These are phyloP conservation scores for Boletus subcaerulescens DNA, from an alignment of 768 basidiomycete genomes.

Conservation along the genomic window DNA sequence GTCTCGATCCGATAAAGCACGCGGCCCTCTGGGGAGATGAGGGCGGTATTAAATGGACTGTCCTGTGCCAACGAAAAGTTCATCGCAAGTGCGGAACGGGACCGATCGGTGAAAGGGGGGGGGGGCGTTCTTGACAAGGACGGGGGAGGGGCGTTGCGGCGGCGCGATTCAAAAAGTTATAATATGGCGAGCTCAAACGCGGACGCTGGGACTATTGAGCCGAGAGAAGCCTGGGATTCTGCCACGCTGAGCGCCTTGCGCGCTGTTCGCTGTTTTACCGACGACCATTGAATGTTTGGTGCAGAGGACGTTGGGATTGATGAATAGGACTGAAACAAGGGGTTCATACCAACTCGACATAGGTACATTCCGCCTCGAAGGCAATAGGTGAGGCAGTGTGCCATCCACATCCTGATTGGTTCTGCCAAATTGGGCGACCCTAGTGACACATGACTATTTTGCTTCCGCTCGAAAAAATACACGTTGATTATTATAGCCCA, in stretches of 20 bases:
- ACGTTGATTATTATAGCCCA: constrained; percentile 7
- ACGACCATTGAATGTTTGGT: background rate
- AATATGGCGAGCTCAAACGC: constrained; percentile 7
- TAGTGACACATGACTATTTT: background rate
- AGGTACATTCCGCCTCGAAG: constrained; percentile 17
- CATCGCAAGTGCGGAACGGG: constrained; percentile 13
- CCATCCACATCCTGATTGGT: constrained; percentile 24
- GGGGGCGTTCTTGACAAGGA: background rate
- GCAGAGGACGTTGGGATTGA: constrained; percentile 2
- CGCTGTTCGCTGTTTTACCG: constrained; percentile 3
- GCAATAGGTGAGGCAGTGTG: constrained; percentile 29
- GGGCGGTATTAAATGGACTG: constrained; percentile 32
- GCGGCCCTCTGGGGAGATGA: constrained; percentile 30
- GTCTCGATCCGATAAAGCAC: constrained; percentile 31
- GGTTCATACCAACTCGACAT: constrained; percentile 6
- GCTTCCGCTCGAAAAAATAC: constrained; percentile 7
- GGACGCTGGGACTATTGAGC: constrained; percentile 16
- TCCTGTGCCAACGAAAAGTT: constrained; percentile 32
- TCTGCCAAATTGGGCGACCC: background rate
- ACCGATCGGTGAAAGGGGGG: background rate
- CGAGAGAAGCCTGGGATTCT: constrained; percentile 33
- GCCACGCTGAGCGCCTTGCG: constrained; percentile 31
- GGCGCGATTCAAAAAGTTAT: constrained; percentile 13
- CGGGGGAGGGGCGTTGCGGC: constrained; percentile 7
- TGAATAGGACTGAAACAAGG: background rate